Percentiles rank a stretch among this genome's conserved stretches.
phyloP scores from a whole-genome alignment of 805 yeast species.

The Wickerhamomyces tratensis region DNA sequence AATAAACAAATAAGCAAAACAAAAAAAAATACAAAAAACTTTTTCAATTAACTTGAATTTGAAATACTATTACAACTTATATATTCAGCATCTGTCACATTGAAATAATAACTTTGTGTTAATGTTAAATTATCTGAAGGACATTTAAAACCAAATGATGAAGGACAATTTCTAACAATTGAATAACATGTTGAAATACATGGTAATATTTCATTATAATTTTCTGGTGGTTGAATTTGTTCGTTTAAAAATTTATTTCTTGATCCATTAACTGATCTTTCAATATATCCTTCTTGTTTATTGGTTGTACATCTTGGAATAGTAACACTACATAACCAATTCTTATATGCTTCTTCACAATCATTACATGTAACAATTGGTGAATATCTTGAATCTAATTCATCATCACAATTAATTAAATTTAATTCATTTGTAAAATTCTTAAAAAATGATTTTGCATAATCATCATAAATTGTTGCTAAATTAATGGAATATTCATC shows the following conservation, averaged over 20 bases:
- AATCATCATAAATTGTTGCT: conserved; percentile 47
- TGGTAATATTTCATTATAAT: conserved; percentile 77
- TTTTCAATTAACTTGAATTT: not conserved
- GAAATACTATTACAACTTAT: conserved; percentile 35
- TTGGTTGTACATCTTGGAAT: conserved; percentile 77
- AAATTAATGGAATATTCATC: conserved; percentile 7
- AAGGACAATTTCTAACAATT: conserved; percentile 77
- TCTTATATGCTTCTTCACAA: conserved; percentile 61
- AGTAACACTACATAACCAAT: conserved; percentile 85
- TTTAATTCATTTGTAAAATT: conserved; percentile 73
- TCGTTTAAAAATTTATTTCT: conserved; percentile 53
- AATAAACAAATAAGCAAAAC: too few relatives aligned
- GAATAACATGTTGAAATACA: conserved; percentile 75
- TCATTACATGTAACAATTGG: conserved; percentile 65
- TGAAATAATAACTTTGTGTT: conserved; percentile 21
- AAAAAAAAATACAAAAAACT: too few relatives aligned
- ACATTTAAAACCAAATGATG: conserved; percentile 65
- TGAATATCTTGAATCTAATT: conserved; percentile 57
- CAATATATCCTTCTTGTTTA: conserved; percentile 31
- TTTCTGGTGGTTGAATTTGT: conserved; percentile 39
- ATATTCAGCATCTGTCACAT: conserved; percentile 10
- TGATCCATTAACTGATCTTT: conserved; percentile 38
- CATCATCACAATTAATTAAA: conserved; percentile 66
- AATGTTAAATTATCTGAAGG: conserved; percentile 32
- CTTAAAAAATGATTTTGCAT: conserved; percentile 43